These are phyloP conservation scores for Chloropicon primus DNA, from an alignment of 139 green algal species.

Conservation along the genomic window DNA sequence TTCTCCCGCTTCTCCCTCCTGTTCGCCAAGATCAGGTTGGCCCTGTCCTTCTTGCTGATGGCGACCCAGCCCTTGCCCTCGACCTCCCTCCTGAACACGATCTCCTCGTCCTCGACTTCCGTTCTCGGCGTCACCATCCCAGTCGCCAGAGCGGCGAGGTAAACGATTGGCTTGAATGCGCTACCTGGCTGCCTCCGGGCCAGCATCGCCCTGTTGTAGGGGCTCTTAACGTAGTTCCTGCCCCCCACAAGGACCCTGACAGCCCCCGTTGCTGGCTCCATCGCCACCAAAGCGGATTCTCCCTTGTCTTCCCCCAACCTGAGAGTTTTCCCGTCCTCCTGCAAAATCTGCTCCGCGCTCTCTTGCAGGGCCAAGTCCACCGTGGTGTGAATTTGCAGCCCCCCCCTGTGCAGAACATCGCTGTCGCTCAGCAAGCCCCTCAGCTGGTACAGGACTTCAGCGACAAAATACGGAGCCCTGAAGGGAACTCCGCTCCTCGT, in stretches of 20 bases:
- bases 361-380: slow-evolving; percentile 42
- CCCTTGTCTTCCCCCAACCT: slow-evolving; percentile 1
- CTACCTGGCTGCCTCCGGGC: slow-evolving; percentile 14
- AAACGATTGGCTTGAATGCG: slow-evolving; percentile 40
- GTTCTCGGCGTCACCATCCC: slow-evolving; percentile 17
- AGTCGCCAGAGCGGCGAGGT: slow-evolving; percentile 26
- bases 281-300: slow-evolving; percentile 35
- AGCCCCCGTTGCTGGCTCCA: slow-evolving; percentile 22
- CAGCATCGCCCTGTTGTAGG: slow-evolving; percentile 35
- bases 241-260: slow-evolving; percentile 38
- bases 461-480: slow-evolving; percentile 40
- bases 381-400: slow-evolving; percentile 25
- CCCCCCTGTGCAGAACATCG: slow-evolving; percentile 3
- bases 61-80: slow-evolving; percentile 4
- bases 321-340: slow-evolving; percentile 4
- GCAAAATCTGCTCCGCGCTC: slow-evolving; percentile 9
- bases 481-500: slow-evolving; percentile 16
- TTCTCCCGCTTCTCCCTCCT: neutral
- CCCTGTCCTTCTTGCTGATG: neutral
- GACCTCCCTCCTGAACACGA: slow-evolving; percentile 12
- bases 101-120: slow-evolving; percentile 20
- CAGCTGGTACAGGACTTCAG: slow-evolving; percentile 27
- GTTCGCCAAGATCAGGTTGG: neutral
- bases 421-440: slow-evolving; percentile 5
- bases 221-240: slow-evolving; percentile 21